Percentiles rank a stretch among this genome's conserved stretches.
Conservation (phyloP, 2,329 filamentous ascomycete genomes). For the Fusarium sp. region DNA sequence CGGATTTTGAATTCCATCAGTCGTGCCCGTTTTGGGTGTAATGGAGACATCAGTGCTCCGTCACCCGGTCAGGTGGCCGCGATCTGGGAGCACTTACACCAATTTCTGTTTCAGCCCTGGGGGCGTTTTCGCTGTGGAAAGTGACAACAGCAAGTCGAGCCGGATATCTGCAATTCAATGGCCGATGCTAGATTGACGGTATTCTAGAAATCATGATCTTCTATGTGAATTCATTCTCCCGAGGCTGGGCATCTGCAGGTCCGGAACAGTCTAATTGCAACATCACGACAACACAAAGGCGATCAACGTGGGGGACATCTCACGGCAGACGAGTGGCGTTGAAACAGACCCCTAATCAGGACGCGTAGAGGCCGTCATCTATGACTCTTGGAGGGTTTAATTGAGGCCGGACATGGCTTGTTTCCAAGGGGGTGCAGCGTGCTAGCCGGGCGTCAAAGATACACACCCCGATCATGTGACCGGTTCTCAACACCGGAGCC, state of each 20-base stretch:
- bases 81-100: slow-evolving; percentile 1
- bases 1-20: slow-evolving; percentile 22
- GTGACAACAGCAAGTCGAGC: slow-evolving; percentile 16
- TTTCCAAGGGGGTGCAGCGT: slow-evolving; percentile 30
- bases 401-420: slow-evolving; percentile 38
- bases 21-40: neutral
- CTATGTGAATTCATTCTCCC: neutral
- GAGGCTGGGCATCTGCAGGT: slow-evolving; percentile 28
- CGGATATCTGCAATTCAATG: slow-evolving; percentile 3
- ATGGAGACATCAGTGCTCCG: slow-evolving; percentile 8
- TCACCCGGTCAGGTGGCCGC: slow-evolving; percentile 17
- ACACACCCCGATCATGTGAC: slow-evolving; percentile 38
- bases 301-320: slow-evolving; percentile 31
- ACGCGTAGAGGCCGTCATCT: slow-evolving; percentile 26
- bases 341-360: slow-evolving; percentile 16
- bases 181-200: slow-evolving; percentile 14
- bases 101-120: slow-evolving; percentile 13
- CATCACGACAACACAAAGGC: slow-evolving; percentile 17
- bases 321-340: slow-evolving; percentile 7
- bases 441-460: slow-evolving; percentile 36
- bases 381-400: slow-evolving; percentile 32
- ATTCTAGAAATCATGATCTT: slow-evolving; percentile 22
- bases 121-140: neutral
- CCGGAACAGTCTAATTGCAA: slow-evolving; percentile 33
- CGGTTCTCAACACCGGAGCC: slow-evolving; percentile 24